A percentile compares a stretch with the other conserved stretches of the same genome.
Conservation (phyloP, 2,329 filamentous ascomycete genomes). For the Penicillium sp. region DNA sequence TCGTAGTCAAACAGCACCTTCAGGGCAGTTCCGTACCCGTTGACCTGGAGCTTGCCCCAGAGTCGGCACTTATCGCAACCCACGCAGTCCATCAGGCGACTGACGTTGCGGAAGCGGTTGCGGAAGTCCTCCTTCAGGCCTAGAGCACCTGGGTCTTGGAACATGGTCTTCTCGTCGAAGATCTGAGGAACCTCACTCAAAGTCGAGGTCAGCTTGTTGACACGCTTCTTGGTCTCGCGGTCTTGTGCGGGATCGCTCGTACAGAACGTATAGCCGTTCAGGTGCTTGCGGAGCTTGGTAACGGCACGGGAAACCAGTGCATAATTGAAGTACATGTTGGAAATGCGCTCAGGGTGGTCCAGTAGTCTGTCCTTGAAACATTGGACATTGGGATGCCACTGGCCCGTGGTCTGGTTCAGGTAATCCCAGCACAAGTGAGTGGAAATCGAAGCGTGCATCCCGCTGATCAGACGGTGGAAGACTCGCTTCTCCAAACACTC, state of each 20-base stretch:
- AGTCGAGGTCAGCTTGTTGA: conserved; percentile 71
- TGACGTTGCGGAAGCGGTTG: conserved; percentile 95
- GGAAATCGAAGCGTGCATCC: conserved; percentile 98
- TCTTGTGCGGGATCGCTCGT: conserved; percentile 82
- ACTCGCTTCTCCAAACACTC: conserved; percentile 98
- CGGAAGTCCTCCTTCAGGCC: conserved; percentile 95
- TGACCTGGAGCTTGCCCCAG: conserved; percentile 96
- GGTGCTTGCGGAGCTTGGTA: conserved; percentile 81
- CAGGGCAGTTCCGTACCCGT: conserved; percentile 89
- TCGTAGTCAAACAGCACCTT: conserved; percentile 97
- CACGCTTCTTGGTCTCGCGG: conserved; percentile 74
- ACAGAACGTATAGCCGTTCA: conserved; percentile 88
- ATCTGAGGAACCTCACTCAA: conserved; percentile 72
- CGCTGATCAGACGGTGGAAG: conserved; percentile 91
- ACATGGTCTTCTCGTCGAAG: conserved; percentile 96
- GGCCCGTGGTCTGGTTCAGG: conserved; percentile 88
- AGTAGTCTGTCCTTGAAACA: conserved; percentile 91
- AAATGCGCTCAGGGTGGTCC: conserved; percentile 82
- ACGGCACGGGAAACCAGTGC: conserved; percentile 90
- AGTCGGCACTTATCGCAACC: conserved; percentile 98
- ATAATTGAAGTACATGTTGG: conserved; percentile 99
- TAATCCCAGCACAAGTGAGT: conserved; percentile 96
- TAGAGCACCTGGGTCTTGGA: conserved; percentile 66
- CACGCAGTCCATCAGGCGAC: conserved; percentile 96
- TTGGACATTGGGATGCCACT: conserved; percentile 86